A percentile compares a stretch with the other conserved stretches of the same genome.
Conservation (phyloP, 441 rosid species). For the Hura crepitans region DNA sequence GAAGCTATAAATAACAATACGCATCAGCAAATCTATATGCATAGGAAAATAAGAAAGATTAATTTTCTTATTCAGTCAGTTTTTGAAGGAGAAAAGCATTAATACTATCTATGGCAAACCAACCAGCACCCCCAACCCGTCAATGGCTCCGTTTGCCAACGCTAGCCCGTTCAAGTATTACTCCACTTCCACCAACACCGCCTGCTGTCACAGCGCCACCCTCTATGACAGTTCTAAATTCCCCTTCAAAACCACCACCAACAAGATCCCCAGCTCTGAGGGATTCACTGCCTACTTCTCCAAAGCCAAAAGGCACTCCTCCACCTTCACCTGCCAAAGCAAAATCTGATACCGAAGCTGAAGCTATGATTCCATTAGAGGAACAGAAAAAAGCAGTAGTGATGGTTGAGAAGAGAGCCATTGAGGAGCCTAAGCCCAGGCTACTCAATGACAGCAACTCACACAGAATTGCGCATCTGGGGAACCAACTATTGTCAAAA, state of each 20-base stretch:
- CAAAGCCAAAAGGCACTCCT: conserved; percentile 1
- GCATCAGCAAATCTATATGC: no score
- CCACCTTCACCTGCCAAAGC: conserved; percentile 52
- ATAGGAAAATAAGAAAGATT: no score
- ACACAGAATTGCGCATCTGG: not conserved
- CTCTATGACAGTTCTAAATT: conserved; percentile 26
- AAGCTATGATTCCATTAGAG: conserved; percentile 42
- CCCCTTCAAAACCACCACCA: conserved; percentile 21
- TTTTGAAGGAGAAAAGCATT: not conserved
- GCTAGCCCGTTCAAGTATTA: conserved; percentile 32
- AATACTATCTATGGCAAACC: conserved; percentile 33
- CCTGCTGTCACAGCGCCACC: conserved; percentile 28
- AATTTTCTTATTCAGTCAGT: not conserved
- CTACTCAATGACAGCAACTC: not conserved
- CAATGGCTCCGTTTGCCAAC: conserved; percentile 57
- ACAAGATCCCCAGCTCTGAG: conserved; percentile 27
- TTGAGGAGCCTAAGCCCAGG: conserved; percentile 30
- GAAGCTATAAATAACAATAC: conserved; percentile 24
- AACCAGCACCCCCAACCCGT: conserved; percentile 34
- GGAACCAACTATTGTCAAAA: no score
- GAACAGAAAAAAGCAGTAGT: conserved; percentile 65
- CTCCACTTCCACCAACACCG: conserved; percentile 26
- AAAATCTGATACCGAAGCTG: conserved; percentile 31
- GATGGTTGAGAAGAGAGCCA: conserved; percentile 44
- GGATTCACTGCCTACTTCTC: conserved; percentile 32